These are phyloP conservation scores for Rubroboletus satanas DNA, from an alignment of 768 basidiomycete species.

Conservation along the genomic window DNA sequence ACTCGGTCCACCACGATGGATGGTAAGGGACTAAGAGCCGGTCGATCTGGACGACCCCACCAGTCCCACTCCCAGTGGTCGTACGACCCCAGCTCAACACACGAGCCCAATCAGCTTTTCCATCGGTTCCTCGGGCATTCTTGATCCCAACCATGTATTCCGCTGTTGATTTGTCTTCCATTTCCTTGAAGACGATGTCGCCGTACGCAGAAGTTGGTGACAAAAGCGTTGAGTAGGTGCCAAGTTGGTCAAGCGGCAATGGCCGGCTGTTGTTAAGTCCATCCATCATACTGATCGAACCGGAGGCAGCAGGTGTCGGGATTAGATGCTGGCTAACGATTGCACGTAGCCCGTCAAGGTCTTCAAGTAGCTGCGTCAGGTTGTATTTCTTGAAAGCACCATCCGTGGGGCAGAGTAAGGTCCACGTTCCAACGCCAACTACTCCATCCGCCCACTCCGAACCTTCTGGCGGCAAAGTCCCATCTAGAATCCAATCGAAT, in stretches of 20 bases:
- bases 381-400: conserved; percentile 88
- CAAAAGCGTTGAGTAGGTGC: conserved; percentile 75
- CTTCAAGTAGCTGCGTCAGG: conserved; percentile 65
- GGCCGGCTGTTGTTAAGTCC: conserved; percentile 67
- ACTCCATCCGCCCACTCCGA: conserved; percentile 58
- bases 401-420: conserved; percentile 86
- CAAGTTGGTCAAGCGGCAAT: conserved; percentile 62
- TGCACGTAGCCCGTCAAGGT: conserved; percentile 47
- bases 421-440: conserved; percentile 64
- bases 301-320: conserved; percentile 36
- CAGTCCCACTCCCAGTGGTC: conserved; percentile 66
- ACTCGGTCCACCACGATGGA: conserved; percentile 81
- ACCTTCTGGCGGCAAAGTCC: conserved; percentile 69
- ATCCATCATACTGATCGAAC: conserved; percentile 27
- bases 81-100: conserved; percentile 75
- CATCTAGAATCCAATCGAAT: conserved; percentile 88
- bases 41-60: conserved; percentile 89
- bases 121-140: conserved; percentile 64
- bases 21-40: conserved; percentile 78
- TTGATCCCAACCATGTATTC: conserved; percentile 67
- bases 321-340: conserved; percentile 79
- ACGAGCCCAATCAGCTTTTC: conserved; percentile 57
- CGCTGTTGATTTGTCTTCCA: conserved; percentile 38
- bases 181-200: conserved; percentile 72
- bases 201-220: conserved; percentile 67